Base-by-base conservation (phyloP, 1,284 basidiomycete species). In the Coniferiporia sulphurascens region DNA sequence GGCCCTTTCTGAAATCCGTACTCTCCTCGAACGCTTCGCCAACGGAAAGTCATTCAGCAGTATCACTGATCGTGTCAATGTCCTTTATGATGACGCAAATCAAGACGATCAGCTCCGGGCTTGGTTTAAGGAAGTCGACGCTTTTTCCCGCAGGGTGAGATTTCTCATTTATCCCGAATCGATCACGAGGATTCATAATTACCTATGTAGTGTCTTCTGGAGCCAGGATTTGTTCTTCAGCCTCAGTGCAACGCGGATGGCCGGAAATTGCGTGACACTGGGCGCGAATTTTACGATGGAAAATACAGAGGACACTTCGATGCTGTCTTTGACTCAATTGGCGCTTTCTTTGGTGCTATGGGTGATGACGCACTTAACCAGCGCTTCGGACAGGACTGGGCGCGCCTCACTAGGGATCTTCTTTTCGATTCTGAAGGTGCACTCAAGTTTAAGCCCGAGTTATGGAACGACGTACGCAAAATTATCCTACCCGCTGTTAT, bases 281-380 rank as follows among this genome's bases (percentile, higher is more conserved):
- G 91, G n/a, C 83, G 86, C 56, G 68, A 73, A 34, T 96, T 93
- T 77, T 96, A 90, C 72, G 78, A 90, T 63, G 87, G 83, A 55
- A 95, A 93, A 76, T 98, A 98, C 73, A 84, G 85, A 68, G 71
- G 67, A 0, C 91, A 97, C 74, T 93, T 94, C 70, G 91, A 98
- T 71, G 78, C 79, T 54, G 73, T 98, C 56, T 90, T 93, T 75
- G 77, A 86, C 65, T 77, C 84, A 56, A 73, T 89, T 48, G 80
- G 85, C 32, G 70, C 76, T 27, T 98, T 91, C 87, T 92, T 95
- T 78, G 81, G 81, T 52, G 86, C 87, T 7, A 87, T 96, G 79
- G 85, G 83, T 49, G 83, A 93, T 12, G 96, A 98, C 73, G 87
- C 90, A 1, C 78, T 92, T 65, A 94, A 93, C 79, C 76, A 76